Percentiles rank a stretch among this genome's conserved stretches.
phyloP scores from a whole-genome alignment of 805 yeast genomes.

The Cyberlindnera subsufficiens region DNA sequence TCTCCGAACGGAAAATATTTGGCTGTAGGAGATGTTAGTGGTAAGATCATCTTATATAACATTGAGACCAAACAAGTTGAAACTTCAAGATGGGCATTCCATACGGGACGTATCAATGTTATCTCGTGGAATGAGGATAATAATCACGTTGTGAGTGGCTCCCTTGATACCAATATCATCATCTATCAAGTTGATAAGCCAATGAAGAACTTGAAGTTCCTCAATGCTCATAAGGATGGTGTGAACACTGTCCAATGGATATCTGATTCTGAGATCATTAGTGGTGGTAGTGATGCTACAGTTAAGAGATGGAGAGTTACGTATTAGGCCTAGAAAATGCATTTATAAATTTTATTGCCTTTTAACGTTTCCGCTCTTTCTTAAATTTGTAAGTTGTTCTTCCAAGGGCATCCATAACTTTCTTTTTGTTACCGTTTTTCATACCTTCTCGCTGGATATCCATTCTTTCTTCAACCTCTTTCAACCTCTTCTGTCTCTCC shows the following conservation, averaged over 20 bases:
- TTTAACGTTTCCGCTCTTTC: conserved; percentile 56
- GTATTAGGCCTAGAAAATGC: conserved; percentile 2
- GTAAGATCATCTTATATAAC: conserved; percentile 76
- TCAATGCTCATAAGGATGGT: conserved; percentile 88
- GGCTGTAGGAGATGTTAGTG: conserved; percentile 84
- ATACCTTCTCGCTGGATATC: conserved; percentile 78
- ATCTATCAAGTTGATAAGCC: conserved; percentile 79
- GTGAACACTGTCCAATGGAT: conserved; percentile 72
- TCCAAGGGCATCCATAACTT: conserved; percentile 62
- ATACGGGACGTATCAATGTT: conserved; percentile 72
- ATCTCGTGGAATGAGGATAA: conserved; percentile 78
- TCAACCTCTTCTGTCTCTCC: conserved; percentile 64
- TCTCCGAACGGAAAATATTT: conserved; percentile 64
- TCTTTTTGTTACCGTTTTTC: conserved; percentile 86
- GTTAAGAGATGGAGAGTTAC: conserved; percentile 63
- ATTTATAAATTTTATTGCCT: not conserved
- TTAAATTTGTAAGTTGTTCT: conserved; percentile 78
- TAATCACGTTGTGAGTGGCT: conserved; percentile 68
- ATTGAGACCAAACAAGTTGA: conserved; percentile 46
- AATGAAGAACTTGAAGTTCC: conserved; percentile 61
- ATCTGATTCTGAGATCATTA: conserved; percentile 42
- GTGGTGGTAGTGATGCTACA: conserved; percentile 78
- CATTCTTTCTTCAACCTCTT: conserved; percentile 64
- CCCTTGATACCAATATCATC: conserved; percentile 76
- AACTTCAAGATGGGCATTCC: conserved; percentile 95